Evolutionary conservation across 345 rosid species (phyloP).

Genomic region (Euphorbia peplus): DNA sequence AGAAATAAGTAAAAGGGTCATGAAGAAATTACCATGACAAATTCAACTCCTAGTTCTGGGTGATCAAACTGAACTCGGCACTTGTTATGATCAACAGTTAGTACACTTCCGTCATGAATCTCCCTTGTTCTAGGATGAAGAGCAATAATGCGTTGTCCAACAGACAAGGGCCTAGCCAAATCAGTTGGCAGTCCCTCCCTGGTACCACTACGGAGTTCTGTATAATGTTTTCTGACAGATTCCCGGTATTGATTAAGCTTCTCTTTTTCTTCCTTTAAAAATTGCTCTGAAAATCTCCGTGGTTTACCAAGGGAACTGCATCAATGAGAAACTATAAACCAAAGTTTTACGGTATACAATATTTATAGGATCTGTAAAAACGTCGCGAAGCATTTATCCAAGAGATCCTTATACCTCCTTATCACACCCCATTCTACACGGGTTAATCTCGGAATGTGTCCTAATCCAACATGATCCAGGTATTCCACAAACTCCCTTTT

Average conservation of each 20-base stretch:
- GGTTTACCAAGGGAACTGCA: slow-evolving; percentile 98
- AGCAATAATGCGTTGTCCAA: slow-evolving; percentile 83
- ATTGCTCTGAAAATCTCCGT: slow-evolving; percentile 84
- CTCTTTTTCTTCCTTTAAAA: slow-evolving; percentile 74
- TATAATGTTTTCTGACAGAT: slow-evolving; percentile 78
- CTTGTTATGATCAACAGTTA: slow-evolving; percentile 77
- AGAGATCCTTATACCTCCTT: slow-evolving; percentile 56
- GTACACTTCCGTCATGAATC: slow-evolving; percentile 85
- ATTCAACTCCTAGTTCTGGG: slow-evolving; percentile 81
- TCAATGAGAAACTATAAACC: slow-evolving; percentile 9
- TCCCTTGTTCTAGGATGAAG: slow-evolving; percentile 87
- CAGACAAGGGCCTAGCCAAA: slow-evolving; percentile 81
- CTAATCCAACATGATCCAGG: slow-evolving; percentile 90
- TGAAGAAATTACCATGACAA: slow-evolving; percentile 61
- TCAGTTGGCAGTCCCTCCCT: slow-evolving; percentile 94
- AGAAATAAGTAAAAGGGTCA: slow-evolving; percentile 1
- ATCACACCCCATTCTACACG: slow-evolving; percentile 98
- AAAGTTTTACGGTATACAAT: neutral
- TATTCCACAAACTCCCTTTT: slow-evolving; percentile 94
- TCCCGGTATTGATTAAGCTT: slow-evolving; percentile 88
- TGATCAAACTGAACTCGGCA: slow-evolving; percentile 78
- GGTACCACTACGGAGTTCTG: slow-evolving; percentile 68
- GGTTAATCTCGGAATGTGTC: slow-evolving; percentile 88
- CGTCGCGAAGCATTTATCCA: neutral
- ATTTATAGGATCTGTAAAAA: neutral